Conservation (phyloP, 352 stramenopile genomes). For the Pythium brassicae region DNA sequence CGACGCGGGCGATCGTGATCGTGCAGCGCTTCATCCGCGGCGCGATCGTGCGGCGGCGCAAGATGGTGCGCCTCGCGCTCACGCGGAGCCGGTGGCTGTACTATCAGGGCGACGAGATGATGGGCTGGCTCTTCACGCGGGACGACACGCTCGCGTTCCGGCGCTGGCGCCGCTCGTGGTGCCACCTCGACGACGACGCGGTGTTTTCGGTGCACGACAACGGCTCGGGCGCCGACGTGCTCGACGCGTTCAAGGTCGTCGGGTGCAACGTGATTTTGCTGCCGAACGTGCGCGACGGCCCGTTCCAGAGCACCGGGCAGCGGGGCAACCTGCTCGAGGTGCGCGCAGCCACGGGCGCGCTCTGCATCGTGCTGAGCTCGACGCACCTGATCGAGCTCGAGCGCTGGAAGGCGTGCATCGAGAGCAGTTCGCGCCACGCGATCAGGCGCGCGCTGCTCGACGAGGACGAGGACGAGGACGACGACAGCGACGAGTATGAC, state of each 20-base stretch:
- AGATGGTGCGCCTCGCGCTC: conserved; percentile 56
- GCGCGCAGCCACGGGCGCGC: conserved; percentile 31
- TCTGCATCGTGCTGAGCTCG: conserved; percentile 66
- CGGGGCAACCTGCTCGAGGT: conserved; percentile 54
- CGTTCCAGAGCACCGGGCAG: conserved; percentile 25
- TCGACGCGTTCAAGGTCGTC: conserved; percentile 61
- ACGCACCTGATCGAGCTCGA: conserved; percentile 53
- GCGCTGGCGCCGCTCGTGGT: conserved; percentile 80
- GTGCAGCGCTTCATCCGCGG: conserved; percentile 81
- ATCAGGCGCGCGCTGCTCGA: conserved; percentile 17
- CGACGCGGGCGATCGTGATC: conserved; percentile 67
- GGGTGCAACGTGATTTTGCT: conserved; percentile 69
- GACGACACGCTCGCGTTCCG: conserved; percentile 83
- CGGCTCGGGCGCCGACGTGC: conserved; percentile 51
- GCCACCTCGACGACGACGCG: conserved; percentile 65
- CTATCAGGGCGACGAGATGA: conserved; percentile 55
- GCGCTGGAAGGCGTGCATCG: conserved; percentile 70
- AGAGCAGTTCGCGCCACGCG: conserved; percentile 41
- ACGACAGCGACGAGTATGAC: conserved; percentile 30
- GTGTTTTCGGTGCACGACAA: conserved; percentile 72
- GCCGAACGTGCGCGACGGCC: conserved; percentile 40
- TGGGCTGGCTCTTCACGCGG: conserved; percentile 81
- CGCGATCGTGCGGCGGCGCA: conserved; percentile 58
- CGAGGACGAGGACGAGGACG: conserved; percentile 19
- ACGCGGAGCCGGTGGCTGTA: conserved; percentile 52